Conservation (phyloP, 805 yeast species). For the Saccharomyces paradoxus region DNA sequence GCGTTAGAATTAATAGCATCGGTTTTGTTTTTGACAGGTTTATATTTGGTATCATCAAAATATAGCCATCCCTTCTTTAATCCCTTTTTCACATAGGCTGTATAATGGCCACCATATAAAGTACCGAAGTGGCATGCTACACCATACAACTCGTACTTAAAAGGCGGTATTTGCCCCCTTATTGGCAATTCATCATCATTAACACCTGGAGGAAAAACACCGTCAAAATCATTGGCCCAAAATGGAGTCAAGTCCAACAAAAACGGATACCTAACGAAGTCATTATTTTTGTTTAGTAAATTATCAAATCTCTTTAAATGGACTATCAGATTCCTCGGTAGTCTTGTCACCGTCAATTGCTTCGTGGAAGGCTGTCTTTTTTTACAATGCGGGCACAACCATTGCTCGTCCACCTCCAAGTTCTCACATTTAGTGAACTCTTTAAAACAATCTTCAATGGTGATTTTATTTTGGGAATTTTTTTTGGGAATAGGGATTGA, state of each 20-base stretch:
- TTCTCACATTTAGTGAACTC: conserved; percentile 72
- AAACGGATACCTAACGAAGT: conserved; percentile 60
- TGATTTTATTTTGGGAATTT: conserved; percentile 36
- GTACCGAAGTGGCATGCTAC: conserved; percentile 83
- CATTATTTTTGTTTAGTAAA: conserved; percentile 45
- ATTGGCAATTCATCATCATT: conserved; percentile 44
- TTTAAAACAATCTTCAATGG: conserved; percentile 58
- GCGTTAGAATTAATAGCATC: conserved; percentile 67
- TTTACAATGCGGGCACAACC: conserved; percentile 79
- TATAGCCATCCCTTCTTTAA: conserved; percentile 60
- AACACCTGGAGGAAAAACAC: conserved; percentile 20
- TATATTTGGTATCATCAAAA: conserved; percentile 72
- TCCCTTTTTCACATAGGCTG: conserved; percentile 66
- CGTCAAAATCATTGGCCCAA: conserved; percentile 44
- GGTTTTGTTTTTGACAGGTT: conserved; percentile 39
- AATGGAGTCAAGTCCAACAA: conserved; percentile 58
- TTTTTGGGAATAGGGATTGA: conserved; percentile 69
- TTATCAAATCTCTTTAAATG: conserved; percentile 75
- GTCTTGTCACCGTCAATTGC: conserved; percentile 61
- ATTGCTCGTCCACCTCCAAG: conserved; percentile 70
- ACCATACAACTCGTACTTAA: conserved; percentile 64
- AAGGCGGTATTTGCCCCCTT: conserved; percentile 75
- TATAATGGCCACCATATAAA: conserved; percentile 81
- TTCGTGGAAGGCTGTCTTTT: conserved; percentile 57
- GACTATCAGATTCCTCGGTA: conserved; percentile 70